Base-by-base conservation (phyloP, 2,329 filamentous ascomycete species). In the Zymoseptoria crescenta region DNA sequence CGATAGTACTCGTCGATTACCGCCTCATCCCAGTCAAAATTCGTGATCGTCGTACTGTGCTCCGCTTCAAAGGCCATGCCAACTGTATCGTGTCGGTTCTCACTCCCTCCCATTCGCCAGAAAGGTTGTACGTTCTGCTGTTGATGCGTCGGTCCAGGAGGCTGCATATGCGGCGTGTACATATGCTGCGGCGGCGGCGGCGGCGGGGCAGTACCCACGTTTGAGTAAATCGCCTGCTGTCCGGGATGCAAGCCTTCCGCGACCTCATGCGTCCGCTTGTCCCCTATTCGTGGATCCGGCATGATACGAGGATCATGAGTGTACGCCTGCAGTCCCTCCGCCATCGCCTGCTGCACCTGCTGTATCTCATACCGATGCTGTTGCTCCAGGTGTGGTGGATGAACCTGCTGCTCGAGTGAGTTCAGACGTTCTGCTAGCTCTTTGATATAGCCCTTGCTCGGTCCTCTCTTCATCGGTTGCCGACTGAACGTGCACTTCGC, bases 391-490 rank as follows among this genome's bases (percentile, higher is more conserved):
- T 67, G 64, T 19, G 66, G 63, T 21, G 68, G 69, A 13, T 70
- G 69, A 59, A 94, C 84, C 70, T 90, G 88, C 64, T 87, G 88
- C 71, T 96, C 91, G 52, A 96, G 86, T 50, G 83, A 87, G 67
- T 92, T 86, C 60, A 96, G 85, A 27, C 91, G 81, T 70, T 96
- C 91, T 24, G 91, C 90, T 21, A 96, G 81, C 73, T 96, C 91
- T 72, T 95, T 96, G 72, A 96, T 96, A 68, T 96, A 96, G 16
- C 91, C 91, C 81, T 96, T 96, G 70, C 88, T 94, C 2, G 91
- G 91, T 1, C 91, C 91, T 49, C 71, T 60, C 67, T 73, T 96
- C 80, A 94, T 89, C 0, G 90, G 91, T 56, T 94, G 87, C 55
- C 91, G 83, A 73, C 89, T 95, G 71, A 96, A 96, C 20, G 91